Evolutionary conservation across 371 early-diverging fungal species (phyloP).

Genomic region (Zopfochytrium polystomum): DNA sequence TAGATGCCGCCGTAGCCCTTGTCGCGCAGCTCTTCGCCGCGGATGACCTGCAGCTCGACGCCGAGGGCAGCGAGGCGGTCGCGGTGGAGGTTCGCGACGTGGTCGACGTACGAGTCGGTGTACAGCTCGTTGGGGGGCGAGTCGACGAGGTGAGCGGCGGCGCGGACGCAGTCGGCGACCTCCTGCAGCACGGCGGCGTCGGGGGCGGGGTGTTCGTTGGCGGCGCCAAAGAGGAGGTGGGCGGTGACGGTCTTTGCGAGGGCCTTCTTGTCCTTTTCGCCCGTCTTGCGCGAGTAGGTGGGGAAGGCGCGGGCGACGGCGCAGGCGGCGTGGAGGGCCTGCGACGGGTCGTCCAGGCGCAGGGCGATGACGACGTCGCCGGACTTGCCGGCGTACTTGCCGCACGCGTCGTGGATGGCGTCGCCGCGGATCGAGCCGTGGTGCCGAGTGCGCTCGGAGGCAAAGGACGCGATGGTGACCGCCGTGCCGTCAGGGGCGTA

Average conservation of each 20-base stretch:
- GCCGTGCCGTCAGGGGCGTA: slow-evolving; percentile 12
- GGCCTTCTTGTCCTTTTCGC: slow-evolving; percentile 9
- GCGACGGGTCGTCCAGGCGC: neutral
- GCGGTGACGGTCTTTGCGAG: slow-evolving; percentile 17
- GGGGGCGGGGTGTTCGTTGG: neutral
- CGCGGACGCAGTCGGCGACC: slow-evolving; percentile 26
- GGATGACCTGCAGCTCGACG: slow-evolving; percentile 40
- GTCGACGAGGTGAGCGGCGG: slow-evolving; percentile 38
- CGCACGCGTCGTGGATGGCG: slow-evolving; percentile 22
- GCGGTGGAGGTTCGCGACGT: slow-evolving; percentile 25
- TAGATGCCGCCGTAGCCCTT: slow-evolving; percentile 40
- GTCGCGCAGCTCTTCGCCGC: slow-evolving; percentile 41
- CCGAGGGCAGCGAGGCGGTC: slow-evolving; percentile 16
- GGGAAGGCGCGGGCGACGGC: slow-evolving; percentile 42
- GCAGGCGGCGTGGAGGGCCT: slow-evolving; percentile 11
- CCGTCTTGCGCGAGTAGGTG: slow-evolving; percentile 33
- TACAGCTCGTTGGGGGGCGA: slow-evolving; percentile 44
- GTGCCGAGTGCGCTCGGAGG: slow-evolving; percentile 16
- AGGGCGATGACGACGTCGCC: slow-evolving; percentile 12
- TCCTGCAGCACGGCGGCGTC: slow-evolving; percentile 18
- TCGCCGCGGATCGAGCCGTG: slow-evolving; percentile 24
- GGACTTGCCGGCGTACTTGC: slow-evolving; percentile 15
- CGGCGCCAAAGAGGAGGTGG: slow-evolving; percentile 12
- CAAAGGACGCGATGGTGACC: slow-evolving; percentile 13
- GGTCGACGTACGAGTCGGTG: slow-evolving; percentile 39